Base-by-base conservation (phyloP, 139 green algal species). In the Chlamydomonas sp. region DNA sequence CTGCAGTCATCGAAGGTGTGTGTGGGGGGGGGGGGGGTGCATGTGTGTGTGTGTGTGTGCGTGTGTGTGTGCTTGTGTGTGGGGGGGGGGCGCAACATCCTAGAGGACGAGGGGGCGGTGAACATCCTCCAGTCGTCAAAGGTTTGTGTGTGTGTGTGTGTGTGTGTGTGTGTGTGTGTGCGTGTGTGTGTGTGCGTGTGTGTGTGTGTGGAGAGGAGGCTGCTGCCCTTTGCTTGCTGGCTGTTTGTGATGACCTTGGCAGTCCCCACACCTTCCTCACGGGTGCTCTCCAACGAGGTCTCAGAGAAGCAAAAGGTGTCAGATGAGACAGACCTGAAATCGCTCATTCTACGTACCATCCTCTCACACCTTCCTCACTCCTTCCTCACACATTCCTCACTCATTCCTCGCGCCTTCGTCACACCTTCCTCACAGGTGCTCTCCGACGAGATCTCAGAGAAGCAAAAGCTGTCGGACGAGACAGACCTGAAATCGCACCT, bases 91-190 rank as follows among this genome's bases (percentile, higher is more conserved):
- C n/a, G n/a, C n/a, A n/a, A n/a, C n/a, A n/a, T n/a, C n/a, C n/a
- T n/a, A 43, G 88, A 94, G 54, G 87, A 93, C 50, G 88, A 94
- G 80, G 80, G 73, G 26, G 85, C 82, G 2, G 86, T 94, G 57
- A 83, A 90, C 77, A 80, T 90, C 38, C 77, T 94, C 73, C 81
- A 79, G 69, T 72, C 63, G 2, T 69, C 54, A 35, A 76, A 76
- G 70, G 16, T 81, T 24, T 28, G 47, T 16, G 22, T 28, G 47
- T 57, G 16, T 57, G 47, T n/a, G n/a, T n/a, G n/a, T n/a, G n/a
- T n/a, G n/a, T n/a, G n/a, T n/a, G n/a, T n/a, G n/a, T n/a, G n/a
- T n/a, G n/a, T n/a, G n/a, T n/a, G n/a, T n/a, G n/a, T n/a, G n/a
- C n/a, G n/a, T n/a, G n/a, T n/a, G n/a, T n/a, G n/a, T n/a, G n/a